phyloP scores from a whole-genome alignment of 1,139 yeast species.

The Scheffersomyces illinoinensis region DNA sequence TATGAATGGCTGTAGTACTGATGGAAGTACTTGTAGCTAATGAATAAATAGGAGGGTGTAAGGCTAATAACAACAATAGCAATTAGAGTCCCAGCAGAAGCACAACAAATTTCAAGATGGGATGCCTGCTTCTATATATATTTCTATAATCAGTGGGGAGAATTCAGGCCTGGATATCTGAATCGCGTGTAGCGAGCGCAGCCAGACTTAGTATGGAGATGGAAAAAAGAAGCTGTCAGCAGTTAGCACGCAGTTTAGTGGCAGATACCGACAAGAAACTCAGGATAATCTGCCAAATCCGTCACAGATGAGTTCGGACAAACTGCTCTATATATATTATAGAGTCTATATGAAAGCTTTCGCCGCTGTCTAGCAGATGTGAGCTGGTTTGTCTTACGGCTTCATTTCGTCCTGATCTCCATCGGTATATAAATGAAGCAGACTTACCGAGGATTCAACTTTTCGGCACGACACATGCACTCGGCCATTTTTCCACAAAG shows the following conservation, averaged over 20 bases:
- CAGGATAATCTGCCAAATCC: neutral
- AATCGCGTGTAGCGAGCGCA: neutral
- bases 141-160: neutral
- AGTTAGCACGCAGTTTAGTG: neutral
- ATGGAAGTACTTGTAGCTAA: neutral
- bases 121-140: neutral
- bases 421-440: neutral
- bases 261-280: neutral
- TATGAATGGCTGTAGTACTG: neutral
- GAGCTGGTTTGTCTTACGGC: neutral
- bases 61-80: neutral
- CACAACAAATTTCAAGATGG: neutral
- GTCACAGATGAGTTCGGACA: neutral
- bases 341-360: neutral
- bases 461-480: constrained; percentile 1
- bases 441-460: neutral
- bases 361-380: neutral
- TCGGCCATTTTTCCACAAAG: neutral
- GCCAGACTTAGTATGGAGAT: neutral
- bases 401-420: neutral
- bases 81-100: neutral
- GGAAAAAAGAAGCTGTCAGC: neutral
- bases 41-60: neutral
- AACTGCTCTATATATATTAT: neutral
- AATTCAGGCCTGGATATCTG: neutral